A percentile compares a stretch with the other conserved stretches of the same genome.
Conservation (phyloP, 805 yeast species). For the Priceomyces melissophilus region DNA sequence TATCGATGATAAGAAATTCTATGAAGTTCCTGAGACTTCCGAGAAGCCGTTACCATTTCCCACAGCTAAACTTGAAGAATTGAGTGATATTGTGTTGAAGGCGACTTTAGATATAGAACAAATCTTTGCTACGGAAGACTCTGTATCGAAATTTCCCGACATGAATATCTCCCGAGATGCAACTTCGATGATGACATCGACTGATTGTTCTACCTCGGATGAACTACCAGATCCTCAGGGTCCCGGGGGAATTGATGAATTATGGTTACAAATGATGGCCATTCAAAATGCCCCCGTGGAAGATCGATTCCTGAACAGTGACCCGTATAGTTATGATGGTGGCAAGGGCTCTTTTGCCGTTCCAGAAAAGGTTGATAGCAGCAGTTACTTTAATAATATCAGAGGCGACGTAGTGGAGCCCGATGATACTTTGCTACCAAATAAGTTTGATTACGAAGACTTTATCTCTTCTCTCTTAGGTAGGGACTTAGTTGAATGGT, state of each 20-base stretch:
- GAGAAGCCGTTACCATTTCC: not conserved
- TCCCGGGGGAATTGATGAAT: conserved; percentile 27
- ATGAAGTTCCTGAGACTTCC: not conserved
- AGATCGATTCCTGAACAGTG: too few relatives aligned
- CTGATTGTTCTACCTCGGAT: conserved; percentile 3
- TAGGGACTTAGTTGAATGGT: too few relatives aligned
- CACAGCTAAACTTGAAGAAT: not conserved
- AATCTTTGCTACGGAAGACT: not conserved
- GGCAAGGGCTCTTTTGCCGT: too few relatives aligned
- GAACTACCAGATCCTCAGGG: conserved; percentile 14
- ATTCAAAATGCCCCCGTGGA: conserved; percentile 11
- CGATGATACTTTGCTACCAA: too few relatives aligned
- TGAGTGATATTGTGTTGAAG: not conserved
- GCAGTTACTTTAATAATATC: too few relatives aligned
- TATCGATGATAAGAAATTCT: not conserved
- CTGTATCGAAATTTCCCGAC: not conserved
- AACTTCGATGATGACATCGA: too few relatives aligned
- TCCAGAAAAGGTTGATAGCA: too few relatives aligned
- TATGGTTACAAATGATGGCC: conserved; percentile 33
- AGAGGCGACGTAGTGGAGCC: too few relatives aligned
- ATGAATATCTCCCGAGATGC: too few relatives aligned
- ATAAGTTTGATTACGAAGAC: too few relatives aligned
- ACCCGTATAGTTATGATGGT: too few relatives aligned
- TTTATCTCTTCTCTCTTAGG: too few relatives aligned
- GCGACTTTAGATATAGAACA: not conserved